Conservation (phyloP, 1,139 yeast genomes). For the Petasospora fabianii region DNA sequence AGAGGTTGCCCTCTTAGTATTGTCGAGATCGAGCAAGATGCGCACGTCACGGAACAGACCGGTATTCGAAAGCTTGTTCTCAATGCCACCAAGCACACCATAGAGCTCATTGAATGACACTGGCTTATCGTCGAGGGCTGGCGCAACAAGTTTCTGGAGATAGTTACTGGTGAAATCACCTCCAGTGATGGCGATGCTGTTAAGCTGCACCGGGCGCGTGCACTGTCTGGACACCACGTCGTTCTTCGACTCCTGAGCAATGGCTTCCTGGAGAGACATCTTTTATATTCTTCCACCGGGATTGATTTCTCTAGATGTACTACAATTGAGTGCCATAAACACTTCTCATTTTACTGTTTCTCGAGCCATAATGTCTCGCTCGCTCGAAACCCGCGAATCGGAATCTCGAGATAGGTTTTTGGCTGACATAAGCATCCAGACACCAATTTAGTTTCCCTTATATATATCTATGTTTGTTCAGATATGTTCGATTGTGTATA, state of each 20-base stretch:
- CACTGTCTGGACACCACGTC: constrained; percentile 17
- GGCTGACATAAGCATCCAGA: neutral
- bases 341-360: neutral
- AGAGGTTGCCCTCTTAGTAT: constrained; percentile 5
- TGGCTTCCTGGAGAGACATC: constrained; percentile 6
- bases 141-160: constrained; percentile 20
- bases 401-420: neutral
- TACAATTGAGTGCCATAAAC: neutral
- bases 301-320: no score
- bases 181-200: constrained; percentile 21
- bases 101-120: constrained; percentile 18
- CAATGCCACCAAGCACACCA: constrained; percentile 13
- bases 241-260: constrained; percentile 5
- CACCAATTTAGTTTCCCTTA: no score
- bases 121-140: constrained; percentile 14
- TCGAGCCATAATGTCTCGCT: no score
- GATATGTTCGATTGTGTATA: no score
- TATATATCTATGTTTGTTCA: no score
- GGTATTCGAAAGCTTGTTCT: constrained; percentile 17
- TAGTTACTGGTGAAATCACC: constrained; percentile 25
- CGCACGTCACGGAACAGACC: constrained; percentile 24
- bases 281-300: no score
- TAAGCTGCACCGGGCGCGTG: constrained; percentile 22
- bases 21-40: constrained; percentile 21
- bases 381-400: neutral